Evolutionary conservation across 2,329 filamentous ascomycete genomes (phyloP), one percentile per base, ranked within the genome.

Genomic region (Phialophora macrospora): DNA sequence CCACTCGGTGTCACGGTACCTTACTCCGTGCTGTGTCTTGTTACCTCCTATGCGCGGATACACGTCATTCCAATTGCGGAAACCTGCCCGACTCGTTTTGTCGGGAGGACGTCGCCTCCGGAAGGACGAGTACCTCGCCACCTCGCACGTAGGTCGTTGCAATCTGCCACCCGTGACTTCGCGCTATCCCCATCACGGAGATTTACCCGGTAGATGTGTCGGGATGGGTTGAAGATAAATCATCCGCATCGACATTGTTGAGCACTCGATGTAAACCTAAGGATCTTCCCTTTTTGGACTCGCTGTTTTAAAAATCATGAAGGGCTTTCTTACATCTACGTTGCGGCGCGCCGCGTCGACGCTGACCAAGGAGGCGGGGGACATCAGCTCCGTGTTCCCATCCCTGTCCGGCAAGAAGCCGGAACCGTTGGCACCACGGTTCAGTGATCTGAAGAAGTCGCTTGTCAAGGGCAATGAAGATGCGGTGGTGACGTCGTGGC

Each of bases 341-440:
- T 55, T 57, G n/a, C 65, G 60, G 8, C 66, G 68, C 3, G 64
- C 74, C 12, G 71, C 71, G 17, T 70, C 75, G 11, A 74, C 75
- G 41, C 73, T 75, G 34, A 80, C 79, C 41, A 81, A 81, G 69
- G 77, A 78, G 12, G 77, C 76, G 1, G 79, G 80, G 32, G 80
- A 82, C 69, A 82, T 82, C 61, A 81, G 79, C 3, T 80, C 79
- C 11, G 79, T 82, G n/a, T 82, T 82, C 63, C 79, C 79, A 1
- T 80, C 79, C 65, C 73, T 82, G 60, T 79, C 79, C 0, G 80
- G 79, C 63, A 79, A 79, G 62, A 74, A 78, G 56, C 74, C 78
- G 1, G 74, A 79, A 57, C 77, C 80, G 14, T 72, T 82, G 17
- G 78, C 80, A 2, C 62, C 75, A 34, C 76, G 80, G 5, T 82